Evolutionary conservation across 2,329 filamentous ascomycete genomes (phyloP), one percentile per base, ranked within the genome.

Genomic region (Piedraia hortae): DNA sequence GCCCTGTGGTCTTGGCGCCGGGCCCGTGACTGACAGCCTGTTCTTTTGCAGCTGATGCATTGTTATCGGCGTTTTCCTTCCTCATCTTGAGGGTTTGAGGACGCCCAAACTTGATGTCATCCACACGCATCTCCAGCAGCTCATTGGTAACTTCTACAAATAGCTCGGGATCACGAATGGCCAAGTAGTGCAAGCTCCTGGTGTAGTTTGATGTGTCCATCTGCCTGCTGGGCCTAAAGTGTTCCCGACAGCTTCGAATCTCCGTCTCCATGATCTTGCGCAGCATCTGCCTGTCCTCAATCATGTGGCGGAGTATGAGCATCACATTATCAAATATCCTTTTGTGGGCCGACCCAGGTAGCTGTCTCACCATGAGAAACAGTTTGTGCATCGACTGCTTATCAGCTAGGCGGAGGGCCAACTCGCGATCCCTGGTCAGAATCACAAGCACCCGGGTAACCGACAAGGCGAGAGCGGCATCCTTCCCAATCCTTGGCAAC

Each of bases 281-380:
- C 28, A 93, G 59, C 2, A 71, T 85, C 10, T 78, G 69, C 21
- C 90, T 77, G 37, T 97, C 88, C 45, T 97, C 85, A 24, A 93
- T 63, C 31, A 97, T 69, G 38, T 97, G 85, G 18, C 88, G 68
- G 19, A 97, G 51, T 23, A 91, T 69, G 7, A 82, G 60, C 59
- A 93, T 69, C 35, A 90, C 70, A 26, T 70, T 59, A 29, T 59
- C 58, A 29, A 69, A 62, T 6, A 97, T 58, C 24, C 69, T 68
- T 24, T 72, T 62, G 14, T 77, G 73, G 4, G 73, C 71, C 14
- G 66, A 59, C 12, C 72, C 73, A 10, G 75, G 68, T 27, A 93
- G 61, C 42, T 93, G 82, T 43, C 88, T 89, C 26, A 82, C 66
- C 74, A 93, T 90, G 22, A 91, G 62, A 45, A 97, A 93, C 11